Conservation (phyloP, 2,329 filamentous ascomycete genomes). For the Penicillium frequentans region DNA sequence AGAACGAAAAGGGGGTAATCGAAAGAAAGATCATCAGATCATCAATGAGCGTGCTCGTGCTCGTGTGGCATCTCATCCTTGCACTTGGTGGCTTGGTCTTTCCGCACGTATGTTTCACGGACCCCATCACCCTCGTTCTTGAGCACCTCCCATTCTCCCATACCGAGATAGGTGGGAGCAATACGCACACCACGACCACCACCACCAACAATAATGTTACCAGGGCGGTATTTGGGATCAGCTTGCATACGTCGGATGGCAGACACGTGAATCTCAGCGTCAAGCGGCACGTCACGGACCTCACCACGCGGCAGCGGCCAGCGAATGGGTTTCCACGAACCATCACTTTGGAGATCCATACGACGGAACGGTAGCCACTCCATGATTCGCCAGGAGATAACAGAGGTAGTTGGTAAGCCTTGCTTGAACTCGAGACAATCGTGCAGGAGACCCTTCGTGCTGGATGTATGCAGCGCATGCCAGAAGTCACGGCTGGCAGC, state of each 20-base stretch:
- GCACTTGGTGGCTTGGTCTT: conserved; percentile 33
- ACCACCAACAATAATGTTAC: conserved; percentile 77
- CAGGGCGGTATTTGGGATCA: conserved; percentile 67
- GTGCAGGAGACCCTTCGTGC: conserved; percentile 59
- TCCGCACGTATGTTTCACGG: conserved; percentile 65
- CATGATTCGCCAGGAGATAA: conserved; percentile 73
- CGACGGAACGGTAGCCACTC: conserved; percentile 78
- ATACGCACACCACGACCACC: conserved; percentile 67
- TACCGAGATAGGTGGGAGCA: conserved; percentile 64
- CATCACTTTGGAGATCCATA: conserved; percentile 73
- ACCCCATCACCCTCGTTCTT: conserved; percentile 65
- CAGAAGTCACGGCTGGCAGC: conserved; percentile 51
- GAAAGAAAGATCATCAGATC: not conserved
- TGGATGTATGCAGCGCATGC: conserved; percentile 58
- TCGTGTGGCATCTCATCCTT: conserved; percentile 21
- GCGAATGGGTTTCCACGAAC: conserved; percentile 74
- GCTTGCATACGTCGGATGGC: conserved; percentile 70
- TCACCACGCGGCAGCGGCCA: conserved; percentile 80
- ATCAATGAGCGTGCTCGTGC: not conserved
- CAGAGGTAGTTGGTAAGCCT: conserved; percentile 57
- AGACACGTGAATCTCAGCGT: conserved; percentile 70
- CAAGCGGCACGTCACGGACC: conserved; percentile 70
- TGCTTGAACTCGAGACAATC: conserved; percentile 68
- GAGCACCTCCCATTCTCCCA: conserved; percentile 70
- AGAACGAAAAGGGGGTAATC: not conserved